These are phyloP conservation scores for Cyclostephanos tholiformis DNA, from an alignment of 108 stramenopile species.

Conservation along the genomic window DNA sequence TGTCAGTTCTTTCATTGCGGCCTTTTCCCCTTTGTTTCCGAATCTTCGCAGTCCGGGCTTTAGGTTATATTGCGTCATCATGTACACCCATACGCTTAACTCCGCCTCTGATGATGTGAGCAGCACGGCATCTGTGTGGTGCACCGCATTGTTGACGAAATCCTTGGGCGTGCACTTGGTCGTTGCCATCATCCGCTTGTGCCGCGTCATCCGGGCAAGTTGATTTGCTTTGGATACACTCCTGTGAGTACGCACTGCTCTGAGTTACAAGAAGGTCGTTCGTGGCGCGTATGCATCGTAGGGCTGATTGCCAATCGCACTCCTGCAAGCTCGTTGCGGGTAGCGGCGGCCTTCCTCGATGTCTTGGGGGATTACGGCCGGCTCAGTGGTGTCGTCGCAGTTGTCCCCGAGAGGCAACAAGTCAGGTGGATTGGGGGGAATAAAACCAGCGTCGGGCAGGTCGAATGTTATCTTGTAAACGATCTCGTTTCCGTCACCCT, in stretches of 20 bases:
- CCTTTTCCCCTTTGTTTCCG: neutral
- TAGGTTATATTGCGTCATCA: constrained; percentile 6
- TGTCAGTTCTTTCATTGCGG: neutral
- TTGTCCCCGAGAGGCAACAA: neutral
- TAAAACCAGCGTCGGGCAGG: neutral
- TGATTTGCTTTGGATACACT: neutral
- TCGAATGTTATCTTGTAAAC: neutral
- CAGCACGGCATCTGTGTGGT: neutral
- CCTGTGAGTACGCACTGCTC: neutral
- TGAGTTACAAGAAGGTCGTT: neutral
- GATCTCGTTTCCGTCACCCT: neutral
- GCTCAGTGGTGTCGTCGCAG: neutral
- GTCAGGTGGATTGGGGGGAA: neutral
- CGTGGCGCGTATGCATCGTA: neutral
- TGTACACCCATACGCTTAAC: neutral
- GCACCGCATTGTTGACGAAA: neutral
- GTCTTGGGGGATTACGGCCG: neutral
- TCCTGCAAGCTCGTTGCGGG: neutral
- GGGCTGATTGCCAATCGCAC: neutral
- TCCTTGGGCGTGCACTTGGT: neutral
- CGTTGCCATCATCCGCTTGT: neutral
- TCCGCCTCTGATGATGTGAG: neutral
- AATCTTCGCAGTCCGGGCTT: neutral
- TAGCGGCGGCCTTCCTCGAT: neutral
- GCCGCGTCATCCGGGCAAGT: neutral